Conservation (phyloP, 805 yeast genomes). For the Lipomyces mesembrius region DNA sequence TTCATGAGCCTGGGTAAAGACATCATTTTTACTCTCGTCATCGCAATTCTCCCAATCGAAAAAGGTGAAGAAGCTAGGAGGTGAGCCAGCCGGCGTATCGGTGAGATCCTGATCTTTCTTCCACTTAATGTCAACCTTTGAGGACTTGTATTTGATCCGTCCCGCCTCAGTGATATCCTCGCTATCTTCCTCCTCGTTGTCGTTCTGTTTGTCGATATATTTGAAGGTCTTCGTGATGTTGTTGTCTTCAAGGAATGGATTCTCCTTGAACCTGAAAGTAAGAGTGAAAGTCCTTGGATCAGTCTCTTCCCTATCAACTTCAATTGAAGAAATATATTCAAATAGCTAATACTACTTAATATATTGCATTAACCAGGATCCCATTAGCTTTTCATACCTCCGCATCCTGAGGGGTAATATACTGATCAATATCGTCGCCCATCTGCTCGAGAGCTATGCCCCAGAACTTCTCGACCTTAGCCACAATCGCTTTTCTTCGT, state of each 20-base stretch:
- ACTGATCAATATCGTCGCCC: conserved; percentile 78
- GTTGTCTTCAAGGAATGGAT: conserved; percentile 59
- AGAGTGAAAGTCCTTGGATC: conserved; percentile 64
- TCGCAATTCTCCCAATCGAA: conserved; percentile 90
- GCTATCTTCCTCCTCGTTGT: conserved; percentile 47
- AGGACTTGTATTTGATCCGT: conserved; percentile 60
- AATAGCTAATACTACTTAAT: conserved; percentile 16
- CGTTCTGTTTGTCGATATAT: conserved; percentile 38
- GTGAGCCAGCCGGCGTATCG: conserved; percentile 47
- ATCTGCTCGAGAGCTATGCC: conserved; percentile 80
- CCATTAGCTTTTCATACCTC: conserved; percentile 43
- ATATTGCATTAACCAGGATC: conserved; percentile 39
- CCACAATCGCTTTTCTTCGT: conserved; percentile 58
- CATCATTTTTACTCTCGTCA: conserved; percentile 72
- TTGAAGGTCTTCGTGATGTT: conserved; percentile 63
- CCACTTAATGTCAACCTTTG: conserved; percentile 66
- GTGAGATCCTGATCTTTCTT: conserved; percentile 67
- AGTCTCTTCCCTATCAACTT: conserved; percentile 54
- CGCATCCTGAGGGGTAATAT: conserved; percentile 73
- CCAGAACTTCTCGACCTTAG: conserved; percentile 79
- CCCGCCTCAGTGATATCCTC: conserved; percentile 51
- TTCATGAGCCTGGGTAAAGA: conserved; percentile 79
- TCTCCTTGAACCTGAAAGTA: conserved; percentile 60
- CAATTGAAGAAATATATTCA: conserved; percentile 56
- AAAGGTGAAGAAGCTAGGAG: conserved; percentile 64